Base-by-base conservation (phyloP, 2,329 filamentous ascomycete species). In the Phialemonium atrogriseum region DNA sequence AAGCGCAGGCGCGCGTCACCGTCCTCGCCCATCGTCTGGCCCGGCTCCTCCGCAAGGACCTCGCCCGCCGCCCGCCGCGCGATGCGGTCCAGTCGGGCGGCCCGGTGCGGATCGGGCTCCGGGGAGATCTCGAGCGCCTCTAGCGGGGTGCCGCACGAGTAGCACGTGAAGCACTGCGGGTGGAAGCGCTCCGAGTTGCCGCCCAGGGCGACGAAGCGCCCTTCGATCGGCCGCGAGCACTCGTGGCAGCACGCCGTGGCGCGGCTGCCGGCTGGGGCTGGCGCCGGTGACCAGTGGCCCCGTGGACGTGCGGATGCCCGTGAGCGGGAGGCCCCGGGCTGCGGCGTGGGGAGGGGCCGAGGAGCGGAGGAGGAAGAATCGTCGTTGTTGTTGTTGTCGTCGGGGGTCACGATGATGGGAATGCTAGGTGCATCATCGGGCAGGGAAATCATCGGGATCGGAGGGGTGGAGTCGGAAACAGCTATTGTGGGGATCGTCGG, bases 81-180 rank as follows among this genome's bases (percentile, higher is more conserved):
- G 46, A 88, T 86, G n/a, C 84, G 75, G 18, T 77, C 73, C 1
- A 94, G 62, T 16, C 91, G 80, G 30, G 80, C 80, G 2, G 60
- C 60, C 26, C 85, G 82, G 43, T 77, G 73, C 24, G 68, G 60
- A 7, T 86, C 76, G 0, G 91, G 91, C 56, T 98, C 91, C 0
- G 87, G 86, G 44, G 91, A 94, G 56, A 98, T 96, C 46, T 94
- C 91, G 35, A 98, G 84, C 34, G 87, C 89, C 60, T 98, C 91
- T 12, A 98, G 80, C 13, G 79, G 73, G 8, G 88, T 94, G 18
- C 80, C 78, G 55, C 91, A 98, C 38, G 84, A 73, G 54, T 85
- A 82, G 62, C 91, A 98, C 25, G 75, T 71, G 62, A 98, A 96
- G 58, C 91, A 98, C 42, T 87, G 77, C 0, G 91, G 88, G 47